Evolutionary conservation across 495 filamentous ascomycete species (phyloP), one percentile per base, ranked within the genome.

Genomic region (Astrothelium subdiscretum): DNA sequence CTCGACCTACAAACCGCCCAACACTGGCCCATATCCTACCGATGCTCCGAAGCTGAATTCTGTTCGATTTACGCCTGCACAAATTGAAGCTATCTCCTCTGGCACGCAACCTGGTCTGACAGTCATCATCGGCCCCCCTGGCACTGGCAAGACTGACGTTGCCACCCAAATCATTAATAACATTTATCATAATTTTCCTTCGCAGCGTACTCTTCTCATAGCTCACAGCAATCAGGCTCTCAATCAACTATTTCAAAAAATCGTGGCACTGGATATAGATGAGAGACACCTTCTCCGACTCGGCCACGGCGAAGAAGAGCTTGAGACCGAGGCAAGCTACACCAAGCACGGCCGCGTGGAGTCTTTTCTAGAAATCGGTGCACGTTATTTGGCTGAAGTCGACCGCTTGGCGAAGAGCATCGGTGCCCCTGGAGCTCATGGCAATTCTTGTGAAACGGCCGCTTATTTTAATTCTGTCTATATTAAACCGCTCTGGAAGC

Each of bases 171-270:
- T 97, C 66, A 97, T 99, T 75, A 96, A 90, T 80, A 97, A 97
- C 70, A 88, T 99, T 59, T 99, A 97, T 72, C 95, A 97, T 77
- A 94, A 96, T 75, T 97, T 96, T 71, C 94, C 95, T 18, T 79
- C 81, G 29, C 91, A 99, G 71, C 86, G 91, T 48, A 99, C 92
- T 0, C 77, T 99, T 27, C 84, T 99, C 42, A 86, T 99, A 66
- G 95, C 94, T 12, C 94, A 97, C 73, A 96, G 91, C 73, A 99
- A 99, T 68, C 94, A 99, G 71, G 94, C 94, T 0, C 76, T 99
- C 57, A 97, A 99, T 69, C 95, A 99, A 71, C 81, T 99, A n/a
- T 99, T 99, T 74, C 89, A 95, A 65, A 99, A 97, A 76, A 97
- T 99, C 63, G 87, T 90, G 42, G 88, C 86, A 5, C 79, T 97